Evolutionary conservation across 2,329 filamentous ascomycete species (phyloP).

Genomic region (Fusarium nurragi): DNA sequence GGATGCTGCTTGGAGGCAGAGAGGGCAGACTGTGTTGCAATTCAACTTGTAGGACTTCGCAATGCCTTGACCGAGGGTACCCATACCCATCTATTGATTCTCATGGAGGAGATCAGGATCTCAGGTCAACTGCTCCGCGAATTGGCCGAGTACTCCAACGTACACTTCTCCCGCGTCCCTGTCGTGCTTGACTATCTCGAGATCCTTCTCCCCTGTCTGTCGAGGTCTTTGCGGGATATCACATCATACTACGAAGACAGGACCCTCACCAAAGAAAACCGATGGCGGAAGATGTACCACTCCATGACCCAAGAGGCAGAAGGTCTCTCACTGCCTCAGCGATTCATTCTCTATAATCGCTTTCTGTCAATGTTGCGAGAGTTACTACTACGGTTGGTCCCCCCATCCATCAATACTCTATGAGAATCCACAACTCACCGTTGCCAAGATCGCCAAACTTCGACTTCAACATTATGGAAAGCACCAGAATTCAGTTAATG

Average conservation of each 20-base stretch:
- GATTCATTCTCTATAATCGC: conserved; percentile 66
- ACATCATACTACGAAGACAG: conserved; percentile 61
- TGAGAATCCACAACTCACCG: conserved; percentile 24
- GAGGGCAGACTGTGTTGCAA: conserved; percentile 59
- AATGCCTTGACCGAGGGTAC: conserved; percentile 55
- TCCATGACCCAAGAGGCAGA: conserved; percentile 62
- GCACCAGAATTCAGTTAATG: conserved; percentile 58
- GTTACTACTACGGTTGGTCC: conserved; percentile 60
- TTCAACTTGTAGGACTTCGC: conserved; percentile 61
- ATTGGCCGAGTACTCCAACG: conserved; percentile 63
- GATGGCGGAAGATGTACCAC: conserved; percentile 69
- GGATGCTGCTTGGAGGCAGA: conserved; percentile 66
- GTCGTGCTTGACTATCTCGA: conserved; percentile 65
- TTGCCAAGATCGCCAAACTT: conserved; percentile 57
- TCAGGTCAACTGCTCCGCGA: conserved; percentile 61
- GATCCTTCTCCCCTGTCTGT: conserved; percentile 65
- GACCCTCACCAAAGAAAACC: conserved; percentile 56
- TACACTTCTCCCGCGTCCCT: conserved; percentile 60
- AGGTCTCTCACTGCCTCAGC: conserved; percentile 60
- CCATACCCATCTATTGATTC: conserved; percentile 57
- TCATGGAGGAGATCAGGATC: conserved; percentile 59
- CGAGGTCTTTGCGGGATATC: conserved; percentile 63
- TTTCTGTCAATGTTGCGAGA: conserved; percentile 61
- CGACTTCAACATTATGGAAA: conserved; percentile 64
- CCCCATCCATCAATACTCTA: too few species aligned